Evolutionary conservation across 1,284 basidiomycete species (phyloP), one percentile per base, ranked within the genome.

Genomic region (Clitocybe nebularis): DNA sequence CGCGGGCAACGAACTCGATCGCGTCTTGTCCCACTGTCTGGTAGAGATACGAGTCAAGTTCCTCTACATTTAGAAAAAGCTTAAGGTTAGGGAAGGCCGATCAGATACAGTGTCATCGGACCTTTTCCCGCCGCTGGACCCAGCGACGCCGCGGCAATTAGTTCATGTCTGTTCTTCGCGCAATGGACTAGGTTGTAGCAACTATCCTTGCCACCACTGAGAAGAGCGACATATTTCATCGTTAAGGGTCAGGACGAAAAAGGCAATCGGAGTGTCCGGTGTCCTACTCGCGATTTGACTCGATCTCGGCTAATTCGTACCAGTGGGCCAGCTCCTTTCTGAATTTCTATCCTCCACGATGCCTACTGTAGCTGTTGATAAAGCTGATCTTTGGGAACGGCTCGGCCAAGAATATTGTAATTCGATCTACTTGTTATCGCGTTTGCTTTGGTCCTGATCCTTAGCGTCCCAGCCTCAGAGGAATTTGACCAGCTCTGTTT

Each of bases 1-100:
- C 91, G 41, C 77, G 68, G 6, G 93, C 93, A 42, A 99, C 84
- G 38, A 89, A 74, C 41, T 93, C 83, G 36, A 99, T 86, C 4
- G 92, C 90, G 51, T 93, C 90, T 59, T 98, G 95, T 0, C 94
- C 96, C 25, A 99, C 94, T 5, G 95, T 97, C 63, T 99, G 96
- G 63, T 97, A 99, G 66, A 99, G 79, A 70, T 95, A 99, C 33
- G 95, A 98, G 66, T 99, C 95, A 55, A 98, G 81, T 71, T 99
- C 96, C 72, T 98, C 96, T 96, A 63, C 46, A 40, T 36, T 44
- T 36, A 46, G 40, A 50, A 52, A 45, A 48, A 52, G 52, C 39
- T 44, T 44, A 34, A 23, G 33, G 14, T 36, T 42, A 54, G 39
- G 50, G 50, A 46, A 35, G 28, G 43, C 48, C 32, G 23, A 44